Percentiles rank a stretch among this genome's conserved stretches.
Evolutionary conservation across 2,329 filamentous ascomycete genomes (phyloP).

Genomic region (Alternaria triticimaculans): DNA sequence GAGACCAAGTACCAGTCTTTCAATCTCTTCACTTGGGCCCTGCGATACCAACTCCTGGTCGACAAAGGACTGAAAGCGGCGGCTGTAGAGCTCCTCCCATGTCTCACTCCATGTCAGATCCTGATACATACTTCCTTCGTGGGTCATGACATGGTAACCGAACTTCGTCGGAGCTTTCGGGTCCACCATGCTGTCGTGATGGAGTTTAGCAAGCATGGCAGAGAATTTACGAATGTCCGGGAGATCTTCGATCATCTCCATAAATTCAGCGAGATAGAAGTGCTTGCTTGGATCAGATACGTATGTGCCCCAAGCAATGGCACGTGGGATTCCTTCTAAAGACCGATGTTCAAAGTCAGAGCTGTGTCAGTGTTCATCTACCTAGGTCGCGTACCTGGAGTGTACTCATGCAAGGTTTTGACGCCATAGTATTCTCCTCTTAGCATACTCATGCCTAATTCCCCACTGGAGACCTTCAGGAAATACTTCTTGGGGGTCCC

Average conservation of each 20-base stretch:
- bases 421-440: too few relatives aligned
- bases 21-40: background rate
- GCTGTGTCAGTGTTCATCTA: too few relatives aligned
- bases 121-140: background rate
- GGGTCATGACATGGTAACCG: background rate
- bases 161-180: background rate
- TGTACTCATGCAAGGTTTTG: too few relatives aligned
- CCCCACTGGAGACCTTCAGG: too few relatives aligned
- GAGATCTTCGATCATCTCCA: background rate
- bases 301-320: background rate
- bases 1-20: background rate
- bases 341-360: background rate
- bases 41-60: background rate
- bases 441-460: too few relatives aligned
- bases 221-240: background rate
- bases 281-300: background rate
- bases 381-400: too few relatives aligned
- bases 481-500: too few relatives aligned
- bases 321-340: background rate
- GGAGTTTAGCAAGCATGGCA: background rate
- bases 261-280: background rate
- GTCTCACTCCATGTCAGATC: background rate
- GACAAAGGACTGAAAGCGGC: background rate
- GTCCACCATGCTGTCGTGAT: background rate
- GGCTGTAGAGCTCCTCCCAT: background rate